Base-by-base conservation (phyloP, 306 rosid genomes). In the Phaseolus lunatus region DNA sequence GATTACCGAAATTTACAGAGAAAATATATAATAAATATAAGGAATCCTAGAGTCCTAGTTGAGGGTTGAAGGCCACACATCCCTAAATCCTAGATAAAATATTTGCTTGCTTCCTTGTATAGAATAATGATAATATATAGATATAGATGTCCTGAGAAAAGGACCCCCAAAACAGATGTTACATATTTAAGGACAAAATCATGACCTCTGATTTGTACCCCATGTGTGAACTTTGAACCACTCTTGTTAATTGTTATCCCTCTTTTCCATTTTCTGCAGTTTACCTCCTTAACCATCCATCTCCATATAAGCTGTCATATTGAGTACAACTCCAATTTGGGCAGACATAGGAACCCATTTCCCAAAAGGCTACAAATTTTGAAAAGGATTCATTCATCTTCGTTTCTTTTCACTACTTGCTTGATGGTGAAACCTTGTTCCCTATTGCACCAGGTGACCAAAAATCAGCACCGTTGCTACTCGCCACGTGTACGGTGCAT, bases 401-500 rank as follows among this genome's bases (percentile, higher is more conserved):
- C 7, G 9, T 49, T 52, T 65, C n/a, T 1, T 47, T 79, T 84
- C 59, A 71, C 75, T 57, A 56, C 44, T 59, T 53, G 3, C 49
- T 10, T 16, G 84, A 71, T 16, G 90, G 45, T 35, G 78, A 61
- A 54, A 15, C 72, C 65, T 77, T 64, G 77, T 58, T 82, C 49
- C 67, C 87, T 90, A 85, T 78, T 2, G 87, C 80, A 16, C 92
- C 87, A 9, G 97, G 88, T 39, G 96, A 90, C 98, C 98, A 95
- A 76, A 88, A 90, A 87, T 95, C 98, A 53, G 98, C 97, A 54
- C 96, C 96, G 20, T 92, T 95, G 88, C 59, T 82, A 45, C 85
- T 67, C 0, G 86, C 90, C 85, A 90, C 89, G 82, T 92, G 92
- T 57, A 79, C 43, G 78, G 93, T 92, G 82, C 78, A 87, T 16